phyloP scores from a whole-genome alignment of 2,329 filamentous ascomycete genomes.

The Colletotrichum camelliae region DNA sequence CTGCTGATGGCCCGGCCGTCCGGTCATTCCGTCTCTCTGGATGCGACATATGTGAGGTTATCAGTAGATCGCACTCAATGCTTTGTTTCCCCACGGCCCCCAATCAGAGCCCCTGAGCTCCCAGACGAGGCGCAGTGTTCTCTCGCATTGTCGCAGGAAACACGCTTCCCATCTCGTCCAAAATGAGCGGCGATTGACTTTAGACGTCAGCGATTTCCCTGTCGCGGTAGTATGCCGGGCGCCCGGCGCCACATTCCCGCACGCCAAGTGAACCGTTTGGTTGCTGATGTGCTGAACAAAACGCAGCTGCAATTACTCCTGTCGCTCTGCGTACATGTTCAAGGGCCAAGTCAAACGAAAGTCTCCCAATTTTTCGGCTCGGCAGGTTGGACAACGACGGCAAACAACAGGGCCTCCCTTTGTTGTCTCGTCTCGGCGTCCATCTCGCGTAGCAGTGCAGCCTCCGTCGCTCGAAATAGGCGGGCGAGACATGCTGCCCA shows the following conservation, averaged over 20 bases:
- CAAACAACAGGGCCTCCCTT: background rate
- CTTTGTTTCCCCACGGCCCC: background rate
- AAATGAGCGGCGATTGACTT: background rate
- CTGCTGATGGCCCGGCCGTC: background rate
- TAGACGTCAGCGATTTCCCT: background rate
- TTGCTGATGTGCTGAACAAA: background rate
- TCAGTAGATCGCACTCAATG: background rate
- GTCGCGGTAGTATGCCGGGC: background rate
- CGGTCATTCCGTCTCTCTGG: background rate
- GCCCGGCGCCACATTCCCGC: background rate
- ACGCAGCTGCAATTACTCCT: background rate
- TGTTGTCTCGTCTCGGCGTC: constrained; percentile 6
- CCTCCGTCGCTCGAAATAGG: constrained; percentile 3
- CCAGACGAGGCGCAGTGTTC: background rate
- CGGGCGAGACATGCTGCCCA: constrained; percentile 8
- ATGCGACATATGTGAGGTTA: background rate
- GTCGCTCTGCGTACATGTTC: background rate
- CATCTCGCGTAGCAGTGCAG: constrained; percentile 8
- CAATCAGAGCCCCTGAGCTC: background rate
- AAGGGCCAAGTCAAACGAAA: background rate
- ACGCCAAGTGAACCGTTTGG: constrained; percentile 10
- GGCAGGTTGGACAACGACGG: background rate
- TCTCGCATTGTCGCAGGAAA: background rate
- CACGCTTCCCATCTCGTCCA: background rate
- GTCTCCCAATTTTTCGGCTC: background rate